Conservation (phyloP, 257 asterid species). For the Scutellaria barbata region DNA sequence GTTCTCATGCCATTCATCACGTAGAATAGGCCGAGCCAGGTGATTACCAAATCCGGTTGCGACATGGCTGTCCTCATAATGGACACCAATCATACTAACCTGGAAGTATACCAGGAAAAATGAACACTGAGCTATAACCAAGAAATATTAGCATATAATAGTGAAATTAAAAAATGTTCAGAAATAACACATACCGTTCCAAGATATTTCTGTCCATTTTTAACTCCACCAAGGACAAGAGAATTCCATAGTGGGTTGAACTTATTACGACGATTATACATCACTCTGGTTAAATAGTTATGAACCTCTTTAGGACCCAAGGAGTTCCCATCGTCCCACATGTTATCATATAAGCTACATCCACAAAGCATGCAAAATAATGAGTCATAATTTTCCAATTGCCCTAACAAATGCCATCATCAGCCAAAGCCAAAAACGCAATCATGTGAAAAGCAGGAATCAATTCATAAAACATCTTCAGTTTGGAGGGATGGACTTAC, state of each 20-base stretch:
- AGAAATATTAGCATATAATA: conserved; percentile 22
- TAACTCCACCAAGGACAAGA: conserved; percentile 91
- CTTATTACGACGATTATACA: conserved; percentile 98
- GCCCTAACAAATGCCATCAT: conserved; percentile 16
- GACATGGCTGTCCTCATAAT: conserved; percentile 81
- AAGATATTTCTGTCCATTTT: conserved; percentile 91
- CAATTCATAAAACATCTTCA: background rate
- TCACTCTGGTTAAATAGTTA: conserved; percentile 77
- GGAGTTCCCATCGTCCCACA: conserved; percentile 99
- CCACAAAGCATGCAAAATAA: conserved; percentile 35
- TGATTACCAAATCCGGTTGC: conserved; percentile 98
- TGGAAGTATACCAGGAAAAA: conserved; percentile 30
- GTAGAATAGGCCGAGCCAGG: conserved; percentile 91
- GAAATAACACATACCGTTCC: conserved; percentile 66
- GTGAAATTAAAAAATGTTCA: background rate
- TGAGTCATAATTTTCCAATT: conserved; percentile 21
- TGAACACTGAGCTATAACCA: background rate
- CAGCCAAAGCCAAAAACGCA: conserved; percentile 8
- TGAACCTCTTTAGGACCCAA: conserved; percentile 97
- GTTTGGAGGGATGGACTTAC: conserved; percentile 52
- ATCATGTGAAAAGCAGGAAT: background rate
- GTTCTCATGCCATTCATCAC: conserved; percentile 93
- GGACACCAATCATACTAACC: conserved; percentile 99
- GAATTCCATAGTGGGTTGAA: conserved; percentile 95
- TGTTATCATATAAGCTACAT: conserved; percentile 78